Evolutionary conservation across 495 filamentous ascomycete genomes (phyloP).

Genomic region (Daldinia concentrica): DNA sequence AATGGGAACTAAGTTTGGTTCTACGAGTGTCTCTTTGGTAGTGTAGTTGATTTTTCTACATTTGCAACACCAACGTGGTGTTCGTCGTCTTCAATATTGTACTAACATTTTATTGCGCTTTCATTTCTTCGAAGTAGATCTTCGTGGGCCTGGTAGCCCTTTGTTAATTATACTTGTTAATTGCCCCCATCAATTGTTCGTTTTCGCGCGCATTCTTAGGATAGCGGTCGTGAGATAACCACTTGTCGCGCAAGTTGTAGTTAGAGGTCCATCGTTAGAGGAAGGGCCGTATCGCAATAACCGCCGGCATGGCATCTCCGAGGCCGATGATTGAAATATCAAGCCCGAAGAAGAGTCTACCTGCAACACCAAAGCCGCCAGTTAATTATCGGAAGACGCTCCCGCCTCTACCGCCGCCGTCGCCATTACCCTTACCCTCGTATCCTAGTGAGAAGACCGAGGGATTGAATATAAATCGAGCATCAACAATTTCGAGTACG

Average conservation of each 20-base stretch:
- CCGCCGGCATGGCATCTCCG: slow-evolving; percentile 24
- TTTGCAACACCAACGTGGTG: slow-evolving; percentile 3
- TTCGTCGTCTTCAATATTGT: slow-evolving; percentile 9
- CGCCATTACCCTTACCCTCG: slow-evolving; percentile 27
- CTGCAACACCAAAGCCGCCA: slow-evolving; percentile 23
- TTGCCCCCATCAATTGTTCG: slow-evolving; percentile 11
- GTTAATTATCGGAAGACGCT: slow-evolving; percentile 40
- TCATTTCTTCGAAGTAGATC: slow-evolving; percentile 48
- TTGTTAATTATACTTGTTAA: slow-evolving; percentile 21
- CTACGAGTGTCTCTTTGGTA: slow-evolving; percentile 3
- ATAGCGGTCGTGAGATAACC: background rate
- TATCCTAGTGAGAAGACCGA: slow-evolving; percentile 1
- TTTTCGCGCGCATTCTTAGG: background rate
- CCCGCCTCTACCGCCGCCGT: slow-evolving; percentile 40
- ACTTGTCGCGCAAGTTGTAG: background rate
- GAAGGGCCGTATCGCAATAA: background rate
- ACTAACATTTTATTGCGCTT: slow-evolving; percentile 19
- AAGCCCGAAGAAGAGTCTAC: slow-evolving; percentile 34
- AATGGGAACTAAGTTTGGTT: background rate
- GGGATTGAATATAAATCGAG: slow-evolving; percentile 1
- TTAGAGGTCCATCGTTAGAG: background rate
- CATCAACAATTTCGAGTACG: slow-evolving; percentile 14
- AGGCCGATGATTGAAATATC: slow-evolving; percentile 35
- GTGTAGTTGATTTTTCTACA: slow-evolving; percentile 8
- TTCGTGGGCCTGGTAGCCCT: slow-evolving; percentile 46